Evolutionary conservation across 345 rosid genomes (phyloP), one percentile per base, ranked within the genome.

Genomic region (Populus nigra): DNA sequence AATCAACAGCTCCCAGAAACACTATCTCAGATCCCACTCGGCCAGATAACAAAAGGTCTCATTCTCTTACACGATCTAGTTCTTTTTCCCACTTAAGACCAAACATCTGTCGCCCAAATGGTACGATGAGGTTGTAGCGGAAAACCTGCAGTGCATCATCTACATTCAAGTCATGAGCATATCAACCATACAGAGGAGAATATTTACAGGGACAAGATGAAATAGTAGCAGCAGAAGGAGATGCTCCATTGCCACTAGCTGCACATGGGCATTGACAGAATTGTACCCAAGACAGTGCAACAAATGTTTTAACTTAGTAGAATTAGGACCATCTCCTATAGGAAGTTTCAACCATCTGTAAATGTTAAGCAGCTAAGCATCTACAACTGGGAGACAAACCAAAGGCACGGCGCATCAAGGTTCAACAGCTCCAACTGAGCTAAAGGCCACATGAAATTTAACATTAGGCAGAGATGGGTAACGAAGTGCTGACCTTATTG

Each of bases 1-100:
- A 47, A 47, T 47, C 50, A 13, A 47, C 17, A 13, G 50, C 18
- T 45, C 15, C 50, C 50, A 15, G 50, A 47, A 47, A 47, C 50
- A 47, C 5, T 47, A 47, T 47, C 50, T 47, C 50, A 47, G 16
- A 47, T 47, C 50, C 16, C 50, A 47, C 17, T 15, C 50, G 5
- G 16, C 50, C 50, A 47, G 50, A 17, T 68, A 18, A 68, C 7
- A 47, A 73, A 27, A 27, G 15, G 39, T n/a, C 12, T 76, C 80
- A 82, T 77, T 90, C 92, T 12, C 88, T 83, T 62, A 94, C 62
- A 72, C 88, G 87, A 81, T 86, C 89, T 36, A 92, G 62, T 80
- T 94, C 98, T 79, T 88, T 94, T 80, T 92, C 94, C 97, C 97
- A 92, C 75, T 94, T 94, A 77, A 92, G 45, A 75, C 97, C 98